Evolutionary conservation across 1,284 basidiomycete species (phyloP), one percentile per base, ranked within the genome.

Genomic region (Naganishia sp.): DNA sequence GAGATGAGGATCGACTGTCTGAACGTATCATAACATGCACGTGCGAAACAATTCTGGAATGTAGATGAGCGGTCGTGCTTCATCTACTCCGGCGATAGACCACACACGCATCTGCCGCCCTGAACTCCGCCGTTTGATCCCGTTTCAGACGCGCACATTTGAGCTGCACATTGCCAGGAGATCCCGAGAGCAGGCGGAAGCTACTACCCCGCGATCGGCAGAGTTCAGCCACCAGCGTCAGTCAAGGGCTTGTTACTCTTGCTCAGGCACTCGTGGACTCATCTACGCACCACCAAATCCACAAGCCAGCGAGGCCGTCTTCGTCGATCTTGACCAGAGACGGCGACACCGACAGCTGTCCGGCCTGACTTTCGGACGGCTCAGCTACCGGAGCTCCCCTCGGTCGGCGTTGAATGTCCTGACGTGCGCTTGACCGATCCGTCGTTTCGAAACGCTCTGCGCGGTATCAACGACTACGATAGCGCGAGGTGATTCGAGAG

Each of bases 141-240:
- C 57, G 57, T 60, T 60, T 60, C 57, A 39, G n/a, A 49, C 16
- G 5, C 36, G 31, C 46, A 56, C 55, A 56, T 56, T 28, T 28
- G 42, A 44, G 28, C 39, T 33, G 25, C 42, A 28, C 45, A 23
- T 48, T 21, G n/a, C 46, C 43, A n/a, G 28, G 57, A 49, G 57
- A 49, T 60, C 33, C 25, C 21, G n/a, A n/a, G 13, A 49, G 25
- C 28, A 23, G 16, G 57, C 57, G 57, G 57, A 60, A 60, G 57
- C 44, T 48, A 60, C 21, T 48, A 60, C 44, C 57, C 28, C 56
- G 56, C 55, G 42, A 57, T 49, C 31, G 45, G 33, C 46, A 31
- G 5, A 45, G 36, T 60, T 49, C 57, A 60, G 57, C 57, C 56
- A 10, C 31, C 57, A 36, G 31, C 45, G 44, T 25, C 15, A 18